Percentiles rank a stretch among this genome's conserved stretches.
These are phyloP conservation scores for Sapria himalayana DNA, from an alignment of 345 rosid genomes.

Conservation along the genomic window DNA sequence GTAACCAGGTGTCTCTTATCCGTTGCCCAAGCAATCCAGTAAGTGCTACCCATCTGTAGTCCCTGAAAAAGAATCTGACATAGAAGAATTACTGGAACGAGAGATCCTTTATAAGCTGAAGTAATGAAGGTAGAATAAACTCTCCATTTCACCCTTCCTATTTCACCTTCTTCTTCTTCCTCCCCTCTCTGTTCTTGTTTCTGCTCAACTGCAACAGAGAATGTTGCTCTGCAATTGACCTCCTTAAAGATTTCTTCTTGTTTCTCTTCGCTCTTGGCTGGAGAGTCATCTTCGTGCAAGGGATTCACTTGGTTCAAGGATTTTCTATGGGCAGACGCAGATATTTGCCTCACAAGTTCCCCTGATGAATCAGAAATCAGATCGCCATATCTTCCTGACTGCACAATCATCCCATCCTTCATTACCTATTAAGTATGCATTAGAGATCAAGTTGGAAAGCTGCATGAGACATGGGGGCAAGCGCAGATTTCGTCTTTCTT, in stretches of 20 bases:
- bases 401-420: constrained; percentile 39
- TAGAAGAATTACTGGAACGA: constrained; percentile 26
- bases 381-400: constrained; percentile 42
- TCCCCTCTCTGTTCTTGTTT: constrained; percentile 8
- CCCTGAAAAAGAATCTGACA: constrained; percentile 44
- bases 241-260: constrained; percentile 15
- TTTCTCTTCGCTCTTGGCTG: background rate
- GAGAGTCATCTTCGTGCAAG: constrained; percentile 7
- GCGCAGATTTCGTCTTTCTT: background rate
- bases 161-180: constrained; percentile 26
- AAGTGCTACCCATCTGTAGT: constrained; percentile 47
- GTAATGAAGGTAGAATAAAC: constrained; percentile 38
- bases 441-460: background rate
- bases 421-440: constrained; percentile 20
- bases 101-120: constrained; percentile 27
- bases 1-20: constrained; percentile 16
- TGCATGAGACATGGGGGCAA: background rate
- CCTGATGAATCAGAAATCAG: constrained; percentile 24
- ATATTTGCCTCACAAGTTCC: constrained; percentile 50
- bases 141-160: constrained; percentile 44
- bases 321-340: constrained; percentile 45
- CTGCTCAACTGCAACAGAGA: no score
- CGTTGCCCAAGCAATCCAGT: constrained; percentile 62
- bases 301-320: constrained; percentile 35
- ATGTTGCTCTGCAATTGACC: no score